phyloP scores from a whole-genome alignment of 495 filamentous ascomycete species.

The Talaromyces liani region DNA sequence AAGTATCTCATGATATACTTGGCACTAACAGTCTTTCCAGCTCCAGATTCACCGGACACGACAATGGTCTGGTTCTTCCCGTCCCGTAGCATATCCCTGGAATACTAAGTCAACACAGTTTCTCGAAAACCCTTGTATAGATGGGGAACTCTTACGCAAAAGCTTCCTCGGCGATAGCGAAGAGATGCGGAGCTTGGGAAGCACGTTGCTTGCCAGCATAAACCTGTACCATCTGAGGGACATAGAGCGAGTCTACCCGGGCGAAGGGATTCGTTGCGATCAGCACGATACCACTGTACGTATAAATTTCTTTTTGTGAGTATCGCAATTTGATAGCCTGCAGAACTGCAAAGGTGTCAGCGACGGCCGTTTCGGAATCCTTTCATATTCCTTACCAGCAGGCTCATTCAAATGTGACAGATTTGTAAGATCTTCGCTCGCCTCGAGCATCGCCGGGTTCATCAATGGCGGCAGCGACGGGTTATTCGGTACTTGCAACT shows the following conservation, averaged over 20 bases:
- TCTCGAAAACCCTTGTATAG: background rate
- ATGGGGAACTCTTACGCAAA: conserved; percentile 65
- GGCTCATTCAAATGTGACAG: conserved; percentile 97
- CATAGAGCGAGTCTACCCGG: conserved; percentile 94
- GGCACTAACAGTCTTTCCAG: conserved; percentile 97
- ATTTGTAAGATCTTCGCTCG: conserved; percentile 96
- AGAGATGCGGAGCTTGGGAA: conserved; percentile 94
- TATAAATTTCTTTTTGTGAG: conserved; percentile 99
- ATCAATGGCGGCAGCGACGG: conserved; percentile 77
- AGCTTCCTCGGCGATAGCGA: conserved; percentile 97
- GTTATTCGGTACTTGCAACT: conserved; percentile 68
- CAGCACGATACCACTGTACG: conserved; percentile 96
- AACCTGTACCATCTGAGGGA: conserved; percentile 97
- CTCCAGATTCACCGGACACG: conserved; percentile 96
- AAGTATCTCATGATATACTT: conserved; percentile 99
- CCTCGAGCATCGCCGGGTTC: conserved; percentile 98
- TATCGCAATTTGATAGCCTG: conserved; percentile 98
- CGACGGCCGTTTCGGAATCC: conserved; percentile 4
- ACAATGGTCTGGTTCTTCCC: conserved; percentile 96
- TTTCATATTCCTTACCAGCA: conserved; percentile 59
- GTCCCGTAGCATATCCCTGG: conserved; percentile 94
- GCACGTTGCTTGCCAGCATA: conserved; percentile 96
- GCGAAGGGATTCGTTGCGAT: conserved; percentile 99
- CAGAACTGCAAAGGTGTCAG: conserved; percentile 59
- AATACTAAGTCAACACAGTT: conserved; percentile 6